A percentile compares a stretch with the other conserved stretches of the same genome.
Evolutionary conservation across 2,329 filamentous ascomycete genomes (phyloP).

Genomic region (Monosporascus sp.): DNA sequence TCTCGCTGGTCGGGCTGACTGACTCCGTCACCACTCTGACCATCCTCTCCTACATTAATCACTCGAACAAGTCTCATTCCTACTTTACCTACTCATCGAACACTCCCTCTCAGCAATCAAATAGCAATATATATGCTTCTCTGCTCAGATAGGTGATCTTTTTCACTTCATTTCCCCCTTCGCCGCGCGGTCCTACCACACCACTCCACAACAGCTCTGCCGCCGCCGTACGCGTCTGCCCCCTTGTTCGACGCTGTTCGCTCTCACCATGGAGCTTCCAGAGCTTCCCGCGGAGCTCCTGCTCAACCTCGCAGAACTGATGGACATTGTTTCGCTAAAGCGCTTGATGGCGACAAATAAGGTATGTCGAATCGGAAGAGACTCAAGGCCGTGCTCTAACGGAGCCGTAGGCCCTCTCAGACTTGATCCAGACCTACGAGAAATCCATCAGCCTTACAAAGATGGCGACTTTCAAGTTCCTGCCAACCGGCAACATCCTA

Average conservation of each 20-base stretch:
- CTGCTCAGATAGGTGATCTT: neutral
- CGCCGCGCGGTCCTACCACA: no score
- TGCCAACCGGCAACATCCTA: constrained; percentile 12
- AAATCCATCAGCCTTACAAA: constrained; percentile 11
- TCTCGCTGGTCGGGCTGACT: neutral
- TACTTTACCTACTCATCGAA: neutral
- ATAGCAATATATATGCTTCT: neutral
- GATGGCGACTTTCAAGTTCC: constrained; percentile 1
- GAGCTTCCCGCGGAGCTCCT: constrained; percentile 10
- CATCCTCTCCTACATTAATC: no score
- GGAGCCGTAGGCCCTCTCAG: constrained; percentile 4
- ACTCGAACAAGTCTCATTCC: neutral
- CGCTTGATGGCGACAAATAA: constrained; percentile 16
- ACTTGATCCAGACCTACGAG: constrained; percentile 10
- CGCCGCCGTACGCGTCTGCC: neutral
- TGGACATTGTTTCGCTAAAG: constrained; percentile 14
- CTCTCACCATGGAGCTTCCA: neutral
- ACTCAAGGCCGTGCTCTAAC: neutral
- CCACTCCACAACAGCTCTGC: no score
- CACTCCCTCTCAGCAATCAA: neutral
- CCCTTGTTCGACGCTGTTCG: neutral
- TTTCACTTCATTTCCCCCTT: no score
- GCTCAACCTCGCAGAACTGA: constrained; percentile 14
- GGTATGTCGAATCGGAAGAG: constrained; percentile 7
- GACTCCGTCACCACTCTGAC: neutral